These are phyloP conservation scores for Barnettozyma sucrosica DNA, from an alignment of 805 yeast species.

Conservation along the genomic window DNA sequence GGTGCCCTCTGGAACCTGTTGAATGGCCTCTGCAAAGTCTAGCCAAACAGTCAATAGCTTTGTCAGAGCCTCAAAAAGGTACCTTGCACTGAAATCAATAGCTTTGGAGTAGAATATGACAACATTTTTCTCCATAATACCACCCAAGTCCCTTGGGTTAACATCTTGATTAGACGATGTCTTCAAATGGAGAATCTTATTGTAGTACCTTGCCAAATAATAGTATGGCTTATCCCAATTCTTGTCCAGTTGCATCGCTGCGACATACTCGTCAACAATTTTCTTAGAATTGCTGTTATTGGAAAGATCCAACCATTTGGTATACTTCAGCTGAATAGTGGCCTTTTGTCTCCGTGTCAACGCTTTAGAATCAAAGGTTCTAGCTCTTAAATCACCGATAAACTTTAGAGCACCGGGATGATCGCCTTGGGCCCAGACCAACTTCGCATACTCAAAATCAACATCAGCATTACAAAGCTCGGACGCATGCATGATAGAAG, in stretches of 20 bases:
- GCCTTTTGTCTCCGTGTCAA: constrained; percentile 27
- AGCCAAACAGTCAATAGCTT: constrained; percentile 89
- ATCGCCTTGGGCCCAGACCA: constrained; percentile 87
- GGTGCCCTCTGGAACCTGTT: constrained; percentile 18
- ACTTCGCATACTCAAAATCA: constrained; percentile 70
- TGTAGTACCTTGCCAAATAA: constrained; percentile 72
- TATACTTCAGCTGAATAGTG: constrained; percentile 62
- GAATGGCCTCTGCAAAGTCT: constrained; percentile 47
- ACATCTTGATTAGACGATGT: constrained; percentile 25
- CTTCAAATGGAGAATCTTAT: constrained; percentile 68
- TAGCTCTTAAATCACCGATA: constrained; percentile 36
- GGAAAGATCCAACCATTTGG: constrained; percentile 84
- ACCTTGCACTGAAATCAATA: constrained; percentile 54
- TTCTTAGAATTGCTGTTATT: constrained; percentile 75
- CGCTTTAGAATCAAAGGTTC: constrained; percentile 6
- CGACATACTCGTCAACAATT: constrained; percentile 62
- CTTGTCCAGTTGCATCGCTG: constrained; percentile 48
- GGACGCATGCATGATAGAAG: constrained; percentile 55
- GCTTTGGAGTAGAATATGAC: constrained; percentile 54
- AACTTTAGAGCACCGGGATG: constrained; percentile 75
- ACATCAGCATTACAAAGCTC: constrained; percentile 34
- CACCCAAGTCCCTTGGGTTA: constrained; percentile 32
- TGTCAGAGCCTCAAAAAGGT: constrained; percentile 79
- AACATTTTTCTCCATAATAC: constrained; percentile 49
- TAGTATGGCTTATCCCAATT: constrained; percentile 78